Evolutionary conservation across 345 rosid genomes (phyloP).

Genomic region (Gynandropsis gynandra): DNA sequence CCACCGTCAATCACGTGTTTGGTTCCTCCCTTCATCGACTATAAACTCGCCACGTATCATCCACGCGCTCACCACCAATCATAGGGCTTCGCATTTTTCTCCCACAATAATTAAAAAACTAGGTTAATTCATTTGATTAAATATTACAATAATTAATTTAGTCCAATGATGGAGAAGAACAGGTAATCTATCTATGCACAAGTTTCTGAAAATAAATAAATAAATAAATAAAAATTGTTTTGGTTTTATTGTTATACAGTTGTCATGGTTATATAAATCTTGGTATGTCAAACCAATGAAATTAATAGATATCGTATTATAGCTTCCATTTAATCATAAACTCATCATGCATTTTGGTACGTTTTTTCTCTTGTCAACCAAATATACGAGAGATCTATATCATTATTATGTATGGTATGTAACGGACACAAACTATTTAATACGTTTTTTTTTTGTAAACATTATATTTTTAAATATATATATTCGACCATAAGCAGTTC

Average conservation of each 20-base stretch:
- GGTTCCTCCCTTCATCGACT: neutral
- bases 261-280: neutral
- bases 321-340: constrained; percentile 19
- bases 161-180: too few relatives aligned
- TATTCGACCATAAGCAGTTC: too few relatives aligned
- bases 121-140: neutral
- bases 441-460: too few relatives aligned
- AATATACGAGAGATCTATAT: too few relatives aligned
- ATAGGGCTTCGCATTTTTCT: constrained; percentile 10
- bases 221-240: neutral
- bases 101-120: neutral
- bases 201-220: neutral
- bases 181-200: neutral
- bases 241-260: constrained; percentile 10
- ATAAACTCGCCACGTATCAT: constrained; percentile 16
- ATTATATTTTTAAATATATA: too few relatives aligned
- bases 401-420: too few relatives aligned
- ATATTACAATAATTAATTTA: neutral
- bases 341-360: neutral
- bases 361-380: neutral
- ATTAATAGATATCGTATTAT: neutral
- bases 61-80: constrained; percentile 14
- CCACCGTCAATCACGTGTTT: constrained; percentile 32
- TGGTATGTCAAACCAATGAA: neutral
- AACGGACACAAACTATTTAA: too few relatives aligned